Conservation (phyloP, 352 stramenopile genomes). For the Phytophthora hybrid region DNA sequence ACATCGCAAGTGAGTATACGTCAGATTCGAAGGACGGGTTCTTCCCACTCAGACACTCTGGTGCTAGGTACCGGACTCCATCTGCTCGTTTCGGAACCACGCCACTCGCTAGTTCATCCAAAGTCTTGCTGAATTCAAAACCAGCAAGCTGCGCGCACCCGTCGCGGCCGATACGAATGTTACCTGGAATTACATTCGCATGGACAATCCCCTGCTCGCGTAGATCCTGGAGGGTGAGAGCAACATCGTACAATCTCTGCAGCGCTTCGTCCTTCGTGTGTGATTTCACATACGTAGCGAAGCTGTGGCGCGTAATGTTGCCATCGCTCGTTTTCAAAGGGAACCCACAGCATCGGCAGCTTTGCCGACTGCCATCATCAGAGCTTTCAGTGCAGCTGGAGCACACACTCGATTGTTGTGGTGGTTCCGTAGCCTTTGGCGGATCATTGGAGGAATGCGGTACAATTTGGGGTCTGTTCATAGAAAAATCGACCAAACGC, state of each 20-base stretch:
- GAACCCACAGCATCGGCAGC: not conserved
- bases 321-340: not conserved
- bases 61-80: constrained; percentile 3
- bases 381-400: no score
- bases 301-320: not conserved
- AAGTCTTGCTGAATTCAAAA: not conserved
- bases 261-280: not conserved
- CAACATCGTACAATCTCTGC: constrained; percentile 6
- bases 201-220: constrained; percentile 2
- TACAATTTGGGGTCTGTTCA: no score
- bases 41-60: constrained; percentile 1
- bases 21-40: not conserved
- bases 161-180: constrained; percentile 10
- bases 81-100: not conserved
- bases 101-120: not conserved
- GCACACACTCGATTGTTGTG: no score
- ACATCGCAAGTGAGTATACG: constrained; percentile 5
- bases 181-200: not conserved
- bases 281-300: not conserved
- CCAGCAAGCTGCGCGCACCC: constrained; percentile 1
- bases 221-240: constrained; percentile 5
- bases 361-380: not conserved
- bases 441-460: not conserved
- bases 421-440: not conserved
- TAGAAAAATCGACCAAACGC: no score